Evolutionary conservation across 257 asterid species (phyloP).

Genomic region (Cinchona pubescens): DNA sequence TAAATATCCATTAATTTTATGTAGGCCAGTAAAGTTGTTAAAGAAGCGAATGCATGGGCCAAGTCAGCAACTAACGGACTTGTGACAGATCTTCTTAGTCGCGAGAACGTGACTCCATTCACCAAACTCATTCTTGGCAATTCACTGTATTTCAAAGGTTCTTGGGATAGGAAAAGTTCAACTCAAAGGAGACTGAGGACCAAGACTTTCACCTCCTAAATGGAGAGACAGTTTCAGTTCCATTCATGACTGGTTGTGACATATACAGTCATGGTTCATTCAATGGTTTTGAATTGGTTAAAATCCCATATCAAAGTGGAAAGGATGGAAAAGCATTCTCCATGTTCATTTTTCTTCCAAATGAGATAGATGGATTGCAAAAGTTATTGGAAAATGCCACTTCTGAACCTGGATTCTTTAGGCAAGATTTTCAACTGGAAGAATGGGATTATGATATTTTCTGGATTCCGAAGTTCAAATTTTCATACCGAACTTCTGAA

Average conservation of each 20-base stretch:
- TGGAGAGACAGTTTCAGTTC: slow-evolving; percentile 13
- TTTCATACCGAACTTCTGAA: no score
- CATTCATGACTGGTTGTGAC: slow-evolving; percentile 24
- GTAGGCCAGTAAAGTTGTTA: slow-evolving; percentile 10
- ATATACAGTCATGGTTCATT: slow-evolving; percentile 4
- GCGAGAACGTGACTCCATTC: not conserved
- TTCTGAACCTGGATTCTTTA: slow-evolving; percentile 4
- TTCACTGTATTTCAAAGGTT: slow-evolving; percentile 21
- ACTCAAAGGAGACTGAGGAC: not conserved
- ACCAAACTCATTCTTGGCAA: slow-evolving; percentile 11
- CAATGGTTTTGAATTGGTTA: slow-evolving; percentile 17
- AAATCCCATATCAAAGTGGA: slow-evolving; percentile 16
- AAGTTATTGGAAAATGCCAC: slow-evolving; percentile 14
- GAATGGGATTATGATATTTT: not conserved
- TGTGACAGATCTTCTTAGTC: slow-evolving; percentile 3
- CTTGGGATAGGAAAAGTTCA: slow-evolving; percentile 4
- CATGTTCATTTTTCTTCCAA: slow-evolving; percentile 20
- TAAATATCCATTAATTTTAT: not conserved
- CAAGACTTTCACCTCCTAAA: slow-evolving; percentile 15
- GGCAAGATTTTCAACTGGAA: not conserved
- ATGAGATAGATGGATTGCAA: slow-evolving; percentile 11
- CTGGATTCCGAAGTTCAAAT: no score
- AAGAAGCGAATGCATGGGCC: slow-evolving; percentile 19
- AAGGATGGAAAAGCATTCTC: not conserved
- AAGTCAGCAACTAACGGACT: slow-evolving; percentile 12